Conservation (phyloP, 345 rosid genomes). For the Hypericum androsaemum region DNA sequence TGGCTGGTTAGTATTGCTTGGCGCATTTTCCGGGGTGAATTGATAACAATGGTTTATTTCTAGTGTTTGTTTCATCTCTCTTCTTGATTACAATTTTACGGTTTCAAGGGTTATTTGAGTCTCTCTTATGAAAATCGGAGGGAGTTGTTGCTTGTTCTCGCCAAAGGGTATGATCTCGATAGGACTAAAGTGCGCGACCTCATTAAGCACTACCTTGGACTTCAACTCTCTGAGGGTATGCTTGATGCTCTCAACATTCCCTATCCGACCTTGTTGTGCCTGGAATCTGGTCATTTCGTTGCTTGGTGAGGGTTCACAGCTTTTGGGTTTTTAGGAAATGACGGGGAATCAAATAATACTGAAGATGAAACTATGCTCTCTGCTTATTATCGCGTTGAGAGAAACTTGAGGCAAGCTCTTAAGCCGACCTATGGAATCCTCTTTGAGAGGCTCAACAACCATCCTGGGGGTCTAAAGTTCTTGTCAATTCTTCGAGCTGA, state of each 20-base stretch:
- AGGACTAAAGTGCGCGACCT: conserved; percentile 60
- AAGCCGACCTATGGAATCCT: conserved; percentile 69
- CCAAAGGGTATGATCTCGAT: conserved; percentile 75
- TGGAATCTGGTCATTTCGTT: neutral
- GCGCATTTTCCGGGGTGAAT: no score
- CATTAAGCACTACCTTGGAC: conserved; percentile 77
- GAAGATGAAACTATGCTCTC: conserved; percentile 45
- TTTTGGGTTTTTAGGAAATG: conserved; percentile 30
- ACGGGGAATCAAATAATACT: conserved; percentile 18
- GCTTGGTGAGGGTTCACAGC: conserved; percentile 6
- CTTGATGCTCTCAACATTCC: neutral
- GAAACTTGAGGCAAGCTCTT: conserved; percentile 70
- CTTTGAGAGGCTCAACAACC: conserved; percentile 77
- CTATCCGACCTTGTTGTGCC: neutral
- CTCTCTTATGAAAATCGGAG: conserved; percentile 51
- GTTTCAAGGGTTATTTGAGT: conserved; percentile 53
- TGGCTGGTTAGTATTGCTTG: no score
- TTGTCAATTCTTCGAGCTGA: conserved; percentile 71
- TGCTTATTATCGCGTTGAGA: conserved; percentile 67
- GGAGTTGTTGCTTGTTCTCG: conserved; percentile 47
- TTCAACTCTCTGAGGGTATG: conserved; percentile 43
- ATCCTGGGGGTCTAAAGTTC: conserved; percentile 79
- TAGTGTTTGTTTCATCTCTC: no score
- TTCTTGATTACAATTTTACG: no score
- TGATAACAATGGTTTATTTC: no score